Evolutionary conservation across 805 yeast genomes (phyloP), one percentile per base, ranked within the genome.

Genomic region (Phaffomyces antillensis): DNA sequence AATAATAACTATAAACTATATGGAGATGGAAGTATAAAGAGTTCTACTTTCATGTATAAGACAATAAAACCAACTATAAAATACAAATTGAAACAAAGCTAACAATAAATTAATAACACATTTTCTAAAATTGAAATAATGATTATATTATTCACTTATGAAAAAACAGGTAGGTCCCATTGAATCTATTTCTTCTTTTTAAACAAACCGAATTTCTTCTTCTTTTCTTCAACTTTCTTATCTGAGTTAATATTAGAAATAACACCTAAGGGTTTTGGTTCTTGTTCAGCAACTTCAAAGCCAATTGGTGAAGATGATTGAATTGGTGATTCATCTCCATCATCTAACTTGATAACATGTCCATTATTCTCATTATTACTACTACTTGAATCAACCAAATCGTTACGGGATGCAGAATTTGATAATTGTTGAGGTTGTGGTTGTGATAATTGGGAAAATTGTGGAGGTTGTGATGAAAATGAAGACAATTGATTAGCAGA

Each of bases 231-330:
- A 24, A n/a, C 33, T 12, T 31, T 37, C 17, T 24, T 30, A 17
- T 24, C 34, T 10, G 13, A 28, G 26, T 40, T 39, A 17, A 23
- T 32, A 31, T 42, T 48, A 24, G 48, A 28, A 6, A 45, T 38
- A 12, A 45, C 34, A 23, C 51, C 51, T n/a, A 47, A 39, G 17
- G 46, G 51, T 34, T 45, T 45, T 16, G 49, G 42, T 28, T 45
- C 51, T 16, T 28, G 30, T 7, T 38, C 38, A 11, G 38, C 8
- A 12, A 35, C 35, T 16, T n/a, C 25, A 9, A 15, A n/a, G 6
- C 23, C 36, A 30, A 10, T 36, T 5, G 25, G 28, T 16, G 25
- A 38, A 23, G 30, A 28, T 11, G 30, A 28, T n/a, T 31, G 34
- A 15, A 16, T 17, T 32, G 17, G 35, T 32, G 17, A 7, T n/a